These are phyloP conservation scores for Lipomyces lipofer DNA, from an alignment of 805 yeast species.

Conservation along the genomic window DNA sequence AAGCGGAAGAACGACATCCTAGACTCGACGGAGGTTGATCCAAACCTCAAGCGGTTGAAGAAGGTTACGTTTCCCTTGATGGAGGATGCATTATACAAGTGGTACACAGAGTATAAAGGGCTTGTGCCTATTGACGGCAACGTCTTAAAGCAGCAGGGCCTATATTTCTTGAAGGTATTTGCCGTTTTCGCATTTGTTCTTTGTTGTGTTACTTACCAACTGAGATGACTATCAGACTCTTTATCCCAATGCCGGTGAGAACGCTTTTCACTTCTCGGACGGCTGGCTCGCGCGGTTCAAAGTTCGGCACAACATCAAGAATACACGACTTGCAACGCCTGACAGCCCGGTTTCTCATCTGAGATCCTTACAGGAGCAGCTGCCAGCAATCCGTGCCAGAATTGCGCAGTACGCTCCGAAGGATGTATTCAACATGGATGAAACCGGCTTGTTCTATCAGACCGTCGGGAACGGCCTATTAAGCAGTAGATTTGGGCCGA, in stretches of 20 bases:
- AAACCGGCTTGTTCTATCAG: conserved; percentile 21
- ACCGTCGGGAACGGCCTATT: conserved; percentile 10
- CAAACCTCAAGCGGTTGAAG: conserved; percentile 21
- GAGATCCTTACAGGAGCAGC: conserved; percentile 10
- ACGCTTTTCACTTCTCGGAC: conserved; percentile 28
- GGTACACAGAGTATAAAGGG: conserved; percentile 25
- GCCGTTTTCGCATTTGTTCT: conserved; percentile 1
- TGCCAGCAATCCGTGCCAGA: conserved; percentile 14
- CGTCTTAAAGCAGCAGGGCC: conserved; percentile 25
- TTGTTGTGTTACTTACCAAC: not conserved
- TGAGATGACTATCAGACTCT: conserved; percentile 10
- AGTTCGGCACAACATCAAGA: conserved; percentile 19
- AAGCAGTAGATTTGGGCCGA: not conserved
- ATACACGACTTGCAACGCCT: conserved; percentile 1
- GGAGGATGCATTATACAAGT: conserved; percentile 28
- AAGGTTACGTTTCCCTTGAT: conserved; percentile 29
- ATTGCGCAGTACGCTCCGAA: conserved; percentile 19
- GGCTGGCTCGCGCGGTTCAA: conserved; percentile 31
- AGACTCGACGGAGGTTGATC: conserved; percentile 7
- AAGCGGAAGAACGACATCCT: conserved; percentile 27
- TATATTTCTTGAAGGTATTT: conserved; percentile 13
- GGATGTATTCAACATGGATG: conserved; percentile 26
- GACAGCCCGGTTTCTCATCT: conserved; percentile 1
- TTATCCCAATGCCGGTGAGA: conserved; percentile 17
- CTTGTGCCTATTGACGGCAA: conserved; percentile 24